Evolutionary conservation across 2,329 filamentous ascomycete genomes (phyloP).

Genomic region (Byssothecium circinans): DNA sequence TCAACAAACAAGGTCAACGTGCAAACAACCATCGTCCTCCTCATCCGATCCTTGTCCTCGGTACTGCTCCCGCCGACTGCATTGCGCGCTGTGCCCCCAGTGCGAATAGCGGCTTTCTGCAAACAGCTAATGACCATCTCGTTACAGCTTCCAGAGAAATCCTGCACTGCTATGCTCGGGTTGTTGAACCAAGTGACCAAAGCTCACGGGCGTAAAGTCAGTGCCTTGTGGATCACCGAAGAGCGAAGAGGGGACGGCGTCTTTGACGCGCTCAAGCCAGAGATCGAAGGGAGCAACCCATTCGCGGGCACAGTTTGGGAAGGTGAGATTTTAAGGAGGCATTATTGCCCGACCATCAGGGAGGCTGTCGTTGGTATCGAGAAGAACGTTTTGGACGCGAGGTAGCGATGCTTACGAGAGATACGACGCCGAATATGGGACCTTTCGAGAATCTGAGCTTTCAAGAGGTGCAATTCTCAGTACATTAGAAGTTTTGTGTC

Average conservation of each 20-base stretch:
- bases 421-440: neutral
- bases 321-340: slow-evolving; percentile 78
- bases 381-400: slow-evolving; percentile 35
- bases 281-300: slow-evolving; percentile 84
- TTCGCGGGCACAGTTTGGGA: slow-evolving; percentile 93
- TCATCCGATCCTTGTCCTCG: slow-evolving; percentile 82
- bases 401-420: slow-evolving; percentile 10
- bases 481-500: neutral
- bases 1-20: slow-evolving; percentile 79
- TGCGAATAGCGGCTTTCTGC: slow-evolving; percentile 85
- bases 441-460: neutral
- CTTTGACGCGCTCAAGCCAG: slow-evolving; percentile 70
- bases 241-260: slow-evolving; percentile 89
- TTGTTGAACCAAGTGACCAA: slow-evolving; percentile 77
- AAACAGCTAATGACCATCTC: slow-evolving; percentile 85
- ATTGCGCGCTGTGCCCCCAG: slow-evolving; percentile 73
- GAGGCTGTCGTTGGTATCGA: slow-evolving; percentile 61
- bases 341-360: slow-evolving; percentile 84
- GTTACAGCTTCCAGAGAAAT: slow-evolving; percentile 89
- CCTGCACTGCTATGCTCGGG: slow-evolving; percentile 74
- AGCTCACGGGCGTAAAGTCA: slow-evolving; percentile 79
- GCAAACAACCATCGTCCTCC: slow-evolving; percentile 88
- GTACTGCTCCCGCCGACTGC: slow-evolving; percentile 76
- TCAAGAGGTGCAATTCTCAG: neutral
- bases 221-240: slow-evolving; percentile 89